These are phyloP conservation scores for Incumbomyces lentus DNA, from an alignment of 2,329 filamentous ascomycete species.

Conservation along the genomic window DNA sequence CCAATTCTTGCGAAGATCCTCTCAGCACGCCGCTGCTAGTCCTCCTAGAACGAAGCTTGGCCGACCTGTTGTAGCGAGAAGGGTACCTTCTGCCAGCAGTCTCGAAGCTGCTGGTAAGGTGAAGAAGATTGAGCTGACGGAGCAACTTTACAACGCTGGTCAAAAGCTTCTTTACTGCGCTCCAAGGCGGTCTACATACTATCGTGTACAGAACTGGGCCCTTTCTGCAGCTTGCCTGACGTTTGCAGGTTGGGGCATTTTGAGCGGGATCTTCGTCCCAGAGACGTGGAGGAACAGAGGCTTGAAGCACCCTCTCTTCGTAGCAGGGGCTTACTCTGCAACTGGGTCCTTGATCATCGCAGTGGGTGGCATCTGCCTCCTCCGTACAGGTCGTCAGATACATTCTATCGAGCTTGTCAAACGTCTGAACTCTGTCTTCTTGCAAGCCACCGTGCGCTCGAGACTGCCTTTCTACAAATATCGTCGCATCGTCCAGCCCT, in stretches of 20 bases:
- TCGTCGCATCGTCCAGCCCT: neutral
- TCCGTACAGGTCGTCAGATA: neutral
- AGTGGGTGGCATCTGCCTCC: neutral
- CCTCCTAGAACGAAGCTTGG: too few species aligned
- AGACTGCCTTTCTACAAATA: constrained; percentile 1
- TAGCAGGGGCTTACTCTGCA: neutral
- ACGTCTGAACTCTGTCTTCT: neutral
- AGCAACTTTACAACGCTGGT: neutral
- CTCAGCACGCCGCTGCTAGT: too few species aligned
- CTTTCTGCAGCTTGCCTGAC: neutral
- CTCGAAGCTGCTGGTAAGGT: neutral
- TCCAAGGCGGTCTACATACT: neutral
- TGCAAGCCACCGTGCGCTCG: neutral
- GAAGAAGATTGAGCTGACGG: neutral
- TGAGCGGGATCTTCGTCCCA: neutral
- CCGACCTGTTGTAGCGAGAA: too few species aligned
- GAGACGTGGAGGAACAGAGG: neutral
- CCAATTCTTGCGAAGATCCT: too few species aligned
- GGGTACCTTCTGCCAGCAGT: too few species aligned
- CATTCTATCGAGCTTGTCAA: constrained; percentile 2
- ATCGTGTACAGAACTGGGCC: neutral
- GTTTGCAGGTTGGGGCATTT: neutral
- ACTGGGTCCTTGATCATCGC: neutral
- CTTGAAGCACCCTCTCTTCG: neutral
- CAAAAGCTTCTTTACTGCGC: neutral